These are phyloP conservation scores for Crassisporium funariophilum DNA, from an alignment of 768 basidiomycete genomes.

Conservation along the genomic window DNA sequence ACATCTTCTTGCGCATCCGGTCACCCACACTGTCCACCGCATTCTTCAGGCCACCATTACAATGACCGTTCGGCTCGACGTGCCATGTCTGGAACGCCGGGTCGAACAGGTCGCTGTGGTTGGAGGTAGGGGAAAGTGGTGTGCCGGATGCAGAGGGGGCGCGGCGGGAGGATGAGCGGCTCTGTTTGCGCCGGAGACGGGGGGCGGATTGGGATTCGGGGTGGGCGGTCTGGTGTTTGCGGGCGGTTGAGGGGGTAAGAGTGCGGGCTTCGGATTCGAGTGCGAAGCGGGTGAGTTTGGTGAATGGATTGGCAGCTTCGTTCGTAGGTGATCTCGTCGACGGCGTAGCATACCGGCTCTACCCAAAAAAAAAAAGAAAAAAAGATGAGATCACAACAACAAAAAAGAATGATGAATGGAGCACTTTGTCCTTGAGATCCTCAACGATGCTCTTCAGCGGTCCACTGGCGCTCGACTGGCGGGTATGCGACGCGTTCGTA, in stretches of 20 bases:
- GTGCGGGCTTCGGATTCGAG: constrained; percentile 20
- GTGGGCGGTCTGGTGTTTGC: constrained; percentile 55
- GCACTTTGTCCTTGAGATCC: constrained; percentile 70
- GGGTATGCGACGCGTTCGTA: constrained; percentile 21
- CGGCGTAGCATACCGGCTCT: constrained; percentile 41
- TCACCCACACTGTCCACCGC: constrained; percentile 71
- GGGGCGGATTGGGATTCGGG: constrained; percentile 36
- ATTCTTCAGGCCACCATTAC: constrained; percentile 85
- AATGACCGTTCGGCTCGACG: constrained; percentile 63
- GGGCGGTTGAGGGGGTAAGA: constrained; percentile 25
- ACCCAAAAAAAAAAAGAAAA: constrained; percentile 23
- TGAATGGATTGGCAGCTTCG: constrained; percentile 62
- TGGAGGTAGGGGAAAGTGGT: no score
- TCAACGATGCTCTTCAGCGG: constrained; percentile 77
- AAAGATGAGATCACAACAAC: neutral
- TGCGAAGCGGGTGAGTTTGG: constrained; percentile 44
- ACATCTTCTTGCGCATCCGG: constrained; percentile 49
- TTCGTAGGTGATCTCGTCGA: constrained; percentile 38
- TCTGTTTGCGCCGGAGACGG: constrained; percentile 52
- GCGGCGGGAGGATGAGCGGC: constrained; percentile 55
- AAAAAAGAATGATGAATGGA: neutral
- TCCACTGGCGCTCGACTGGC: constrained; percentile 28
- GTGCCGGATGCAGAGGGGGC: constrained; percentile 25
- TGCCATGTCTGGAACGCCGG: constrained; percentile 34
- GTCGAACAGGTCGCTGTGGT: no score